Percentiles rank a stretch among this genome's conserved stretches.
Conservation (phyloP, 176 grass and related monocot species). For the Thalia dealbata region DNA sequence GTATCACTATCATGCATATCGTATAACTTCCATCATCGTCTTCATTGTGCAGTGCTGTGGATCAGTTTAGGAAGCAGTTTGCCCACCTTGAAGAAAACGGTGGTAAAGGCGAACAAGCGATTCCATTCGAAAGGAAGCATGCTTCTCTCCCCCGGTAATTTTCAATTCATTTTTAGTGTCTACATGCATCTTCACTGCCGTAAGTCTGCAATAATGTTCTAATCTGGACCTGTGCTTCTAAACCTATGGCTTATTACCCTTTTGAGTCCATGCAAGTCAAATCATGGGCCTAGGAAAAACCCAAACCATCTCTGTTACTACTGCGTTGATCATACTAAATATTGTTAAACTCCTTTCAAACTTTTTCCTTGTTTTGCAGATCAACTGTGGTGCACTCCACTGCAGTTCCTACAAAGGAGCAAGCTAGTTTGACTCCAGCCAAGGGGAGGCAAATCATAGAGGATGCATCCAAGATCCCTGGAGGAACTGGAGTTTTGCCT, state of each 20-base stretch:
- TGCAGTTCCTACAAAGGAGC: conserved; percentile 23
- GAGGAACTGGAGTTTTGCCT: neutral
- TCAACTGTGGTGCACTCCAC: conserved; percentile 29
- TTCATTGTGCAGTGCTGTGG: conserved; percentile 19
- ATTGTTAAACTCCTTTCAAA: neutral
- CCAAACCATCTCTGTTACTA: neutral
- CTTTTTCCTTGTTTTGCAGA: conserved; percentile 9
- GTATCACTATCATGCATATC: neutral
- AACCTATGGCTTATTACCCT: too few species aligned
- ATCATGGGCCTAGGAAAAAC: too few species aligned
- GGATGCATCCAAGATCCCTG: conserved; percentile 6
- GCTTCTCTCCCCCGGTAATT: conserved; percentile 45
- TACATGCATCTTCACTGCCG: neutral
- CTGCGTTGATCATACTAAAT: neutral
- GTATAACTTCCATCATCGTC: neutral
- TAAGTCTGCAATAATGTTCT: neutral
- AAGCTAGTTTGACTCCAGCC: conserved; percentile 6
- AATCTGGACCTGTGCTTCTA: neutral
- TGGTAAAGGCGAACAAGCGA: conserved; percentile 19
- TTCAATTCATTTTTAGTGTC: neutral
- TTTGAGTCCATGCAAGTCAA: too few species aligned
- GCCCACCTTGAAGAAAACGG: conserved; percentile 40
- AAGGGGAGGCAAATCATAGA: conserved; percentile 30
- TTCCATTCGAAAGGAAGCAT: conserved; percentile 41
- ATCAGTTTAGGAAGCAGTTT: conserved; percentile 46